Conservation (phyloP, 176 grass and related monocot genomes). For the Puya raimondii region DNA sequence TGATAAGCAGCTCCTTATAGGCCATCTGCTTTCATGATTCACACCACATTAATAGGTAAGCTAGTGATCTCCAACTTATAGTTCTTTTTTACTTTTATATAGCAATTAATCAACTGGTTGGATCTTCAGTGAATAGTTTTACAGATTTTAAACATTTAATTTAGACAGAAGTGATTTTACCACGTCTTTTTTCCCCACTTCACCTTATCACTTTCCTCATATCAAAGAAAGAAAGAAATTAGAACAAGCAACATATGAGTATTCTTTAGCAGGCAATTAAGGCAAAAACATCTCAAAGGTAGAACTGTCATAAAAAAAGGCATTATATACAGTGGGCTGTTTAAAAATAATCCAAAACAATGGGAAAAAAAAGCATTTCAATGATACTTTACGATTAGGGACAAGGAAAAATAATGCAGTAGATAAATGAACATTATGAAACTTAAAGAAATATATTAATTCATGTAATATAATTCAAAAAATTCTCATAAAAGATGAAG, state of each 20-base stretch:
- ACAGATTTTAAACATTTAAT: too few relatives aligned
- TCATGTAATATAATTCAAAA: constrained; percentile 20
- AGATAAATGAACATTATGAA: constrained; percentile 2
- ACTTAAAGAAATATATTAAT: constrained; percentile 11
- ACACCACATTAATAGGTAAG: too few relatives aligned
- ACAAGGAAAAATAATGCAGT: constrained; percentile 4
- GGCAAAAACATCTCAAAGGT: neutral
- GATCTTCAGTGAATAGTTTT: too few relatives aligned
- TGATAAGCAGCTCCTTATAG: too few relatives aligned
- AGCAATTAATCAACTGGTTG: too few relatives aligned
- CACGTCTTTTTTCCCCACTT: neutral
- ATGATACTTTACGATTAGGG: constrained; percentile 18
- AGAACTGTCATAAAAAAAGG: too few relatives aligned
- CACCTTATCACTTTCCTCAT: neutral
- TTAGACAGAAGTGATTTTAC: neutral
- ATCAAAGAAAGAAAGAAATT: too few relatives aligned
- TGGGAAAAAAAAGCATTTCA: constrained; percentile 7
- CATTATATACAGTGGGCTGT: too few relatives aligned
- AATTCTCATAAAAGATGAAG: constrained; percentile 1
- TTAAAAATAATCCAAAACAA: neutral
- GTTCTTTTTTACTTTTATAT: too few relatives aligned
- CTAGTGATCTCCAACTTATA: too few relatives aligned
- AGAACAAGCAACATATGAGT: neutral
- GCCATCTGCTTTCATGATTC: too few relatives aligned
- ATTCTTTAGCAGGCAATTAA: neutral